Base-by-base conservation (phyloP, 306 rosid genomes). In the Citrullus mucosospermus region DNA sequence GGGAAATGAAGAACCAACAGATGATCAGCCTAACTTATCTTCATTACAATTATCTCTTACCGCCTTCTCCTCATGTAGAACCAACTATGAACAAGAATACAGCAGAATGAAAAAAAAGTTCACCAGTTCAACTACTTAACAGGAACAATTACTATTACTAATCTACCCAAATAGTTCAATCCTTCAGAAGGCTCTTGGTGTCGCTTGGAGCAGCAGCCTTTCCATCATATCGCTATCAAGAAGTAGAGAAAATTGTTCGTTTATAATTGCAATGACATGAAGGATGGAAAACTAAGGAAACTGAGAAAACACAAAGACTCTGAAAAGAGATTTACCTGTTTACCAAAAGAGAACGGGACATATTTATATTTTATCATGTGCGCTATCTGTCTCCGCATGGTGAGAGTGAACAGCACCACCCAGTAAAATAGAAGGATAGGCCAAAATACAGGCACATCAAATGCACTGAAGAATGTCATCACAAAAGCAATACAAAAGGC, bases 381-480 rank as follows among this genome's bases (percentile, higher is more conserved):
- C 16, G 93, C 53, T 80, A 95, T 92, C 79, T 95, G 98, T 80
- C 90, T 91, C 89, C 98, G 88, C 98, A 95, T 92, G 17, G 98
- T 95, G 71, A 90, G 91, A 6, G 87, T 79, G 83, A 92, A 91
- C 15, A 95, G 85, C 55, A 89, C 88, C 65, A 95, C 81, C 98
- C 98, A 95, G 82, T 95, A 95, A 88, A 95, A 89, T 67, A 95
- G 92, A 57, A 95, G 97, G 79, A 95, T 91, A 18, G 98, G 98
- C 98, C 98, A 95, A 78, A 95, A 95, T 61, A 95, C 98, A 4
- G 98, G 98, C 57, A 88, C 92, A 70, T 88, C 92, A 82, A 88
- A 88, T 36, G 83, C 90, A 30, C 87, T 83, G 78, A 84, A 82
- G 85, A 90, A 95, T 63, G 98, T 95, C 97, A 91, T 87, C 85